A percentile compares a stretch with the other conserved stretches of the same genome.
Conservation (phyloP, 108 stramenopile genomes). For the Stephanodiscus triporus region DNA sequence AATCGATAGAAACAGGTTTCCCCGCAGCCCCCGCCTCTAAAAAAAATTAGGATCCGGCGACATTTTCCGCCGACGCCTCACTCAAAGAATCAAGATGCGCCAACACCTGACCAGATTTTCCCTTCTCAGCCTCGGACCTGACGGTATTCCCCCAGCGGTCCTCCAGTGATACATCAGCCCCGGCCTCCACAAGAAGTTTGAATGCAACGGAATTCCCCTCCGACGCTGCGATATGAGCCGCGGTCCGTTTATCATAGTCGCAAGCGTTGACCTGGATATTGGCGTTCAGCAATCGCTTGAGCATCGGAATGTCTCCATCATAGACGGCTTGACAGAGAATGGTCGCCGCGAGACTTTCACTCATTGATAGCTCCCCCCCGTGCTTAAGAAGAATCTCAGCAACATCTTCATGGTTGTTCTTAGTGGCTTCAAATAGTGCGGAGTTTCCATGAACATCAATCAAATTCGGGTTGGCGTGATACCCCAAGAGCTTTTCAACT, state of each 20-base stretch:
- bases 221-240: constrained; percentile 58
- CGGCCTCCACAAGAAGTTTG: constrained; percentile 48
- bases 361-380: constrained; percentile 51
- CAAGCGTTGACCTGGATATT: constrained; percentile 56
- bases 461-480: constrained; percentile 60
- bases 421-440: constrained; percentile 64
- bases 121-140: constrained; percentile 39
- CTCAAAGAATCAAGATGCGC: constrained; percentile 13
- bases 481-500: constrained; percentile 53
- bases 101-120: constrained; percentile 7
- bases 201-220: constrained; percentile 58
- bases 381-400: constrained; percentile 42
- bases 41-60: too few species aligned
- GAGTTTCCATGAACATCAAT: constrained; percentile 67
- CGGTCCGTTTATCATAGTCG: constrained; percentile 63
- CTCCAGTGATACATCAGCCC: constrained; percentile 49
- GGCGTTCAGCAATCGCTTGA: constrained; percentile 51
- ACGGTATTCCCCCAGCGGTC: constrained; percentile 61
- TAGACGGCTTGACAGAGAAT: constrained; percentile 52
- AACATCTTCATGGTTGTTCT: constrained; percentile 61
- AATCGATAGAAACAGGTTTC: too few species aligned
- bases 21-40: too few species aligned
- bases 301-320: constrained; percentile 51
- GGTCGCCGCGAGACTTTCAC: constrained; percentile 50
- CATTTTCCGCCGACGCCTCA: not conserved